Percentiles rank a stretch among this genome's conserved stretches.
Conservation (phyloP, 352 stramenopile species). For the Elongisporangium undulatum region DNA sequence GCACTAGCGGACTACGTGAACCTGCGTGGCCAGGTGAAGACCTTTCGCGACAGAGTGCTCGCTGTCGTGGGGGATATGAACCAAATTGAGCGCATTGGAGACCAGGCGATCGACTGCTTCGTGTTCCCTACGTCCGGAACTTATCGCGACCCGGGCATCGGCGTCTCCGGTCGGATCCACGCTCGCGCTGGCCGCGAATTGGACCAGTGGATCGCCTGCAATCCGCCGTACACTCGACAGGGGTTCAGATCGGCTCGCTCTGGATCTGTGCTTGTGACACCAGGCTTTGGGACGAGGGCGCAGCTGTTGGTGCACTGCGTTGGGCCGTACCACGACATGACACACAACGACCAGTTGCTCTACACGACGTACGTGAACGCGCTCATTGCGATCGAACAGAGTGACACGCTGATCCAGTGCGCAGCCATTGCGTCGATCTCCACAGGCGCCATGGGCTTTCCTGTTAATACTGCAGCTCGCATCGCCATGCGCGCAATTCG, state of each 20-base stretch:
- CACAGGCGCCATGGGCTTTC: constrained; percentile 32
- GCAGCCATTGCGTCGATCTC: constrained; percentile 54
- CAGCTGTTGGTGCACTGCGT: constrained; percentile 59
- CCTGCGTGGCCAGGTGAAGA: constrained; percentile 29
- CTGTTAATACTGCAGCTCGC: constrained; percentile 23
- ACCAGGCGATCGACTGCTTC: constrained; percentile 43
- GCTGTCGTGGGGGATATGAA: constrained; percentile 43
- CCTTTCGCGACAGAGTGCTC: constrained; percentile 25
- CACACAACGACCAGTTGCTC: constrained; percentile 15
- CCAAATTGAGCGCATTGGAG: constrained; percentile 23
- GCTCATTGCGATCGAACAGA: constrained; percentile 20
- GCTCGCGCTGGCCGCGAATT: constrained; percentile 32
- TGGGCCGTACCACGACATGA: constrained; percentile 12
- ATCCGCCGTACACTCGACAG: background rate
- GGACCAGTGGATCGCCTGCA: constrained; percentile 1
- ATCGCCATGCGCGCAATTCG: constrained; percentile 36
- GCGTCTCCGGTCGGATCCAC: constrained; percentile 46
- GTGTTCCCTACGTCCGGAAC: constrained; percentile 46
- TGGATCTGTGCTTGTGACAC: constrained; percentile 33
- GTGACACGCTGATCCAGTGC: constrained; percentile 22
- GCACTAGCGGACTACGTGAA: constrained; percentile 36
- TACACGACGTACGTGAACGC: constrained; percentile 56
- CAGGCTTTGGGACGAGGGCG: constrained; percentile 34
- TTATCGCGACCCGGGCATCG: constrained; percentile 34
- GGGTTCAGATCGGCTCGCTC: background rate